Conservation (phyloP, 768 basidiomycete genomes). For the Paxillus involutus region DNA sequence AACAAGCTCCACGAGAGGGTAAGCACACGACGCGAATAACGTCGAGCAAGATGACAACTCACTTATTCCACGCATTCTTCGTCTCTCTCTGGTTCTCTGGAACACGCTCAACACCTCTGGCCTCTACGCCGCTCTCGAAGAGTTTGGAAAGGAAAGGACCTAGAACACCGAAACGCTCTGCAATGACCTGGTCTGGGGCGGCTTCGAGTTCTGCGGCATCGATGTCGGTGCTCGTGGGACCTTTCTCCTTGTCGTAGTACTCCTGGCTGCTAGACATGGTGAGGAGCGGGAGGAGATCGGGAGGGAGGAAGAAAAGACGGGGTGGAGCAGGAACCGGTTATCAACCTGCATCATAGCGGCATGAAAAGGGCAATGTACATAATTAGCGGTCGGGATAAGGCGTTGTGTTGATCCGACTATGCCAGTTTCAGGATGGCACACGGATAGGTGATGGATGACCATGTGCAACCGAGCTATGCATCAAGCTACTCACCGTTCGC, state of each 20-base stretch:
- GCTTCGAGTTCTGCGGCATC: not conserved
- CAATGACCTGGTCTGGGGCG: constrained; percentile 28
- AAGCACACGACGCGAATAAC: not conserved
- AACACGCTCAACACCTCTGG: constrained; percentile 53
- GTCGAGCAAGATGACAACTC: constrained; percentile 10
- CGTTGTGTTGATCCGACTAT: no score
- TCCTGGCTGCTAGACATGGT: not conserved
- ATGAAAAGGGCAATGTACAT: no score
- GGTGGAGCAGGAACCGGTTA: no score
- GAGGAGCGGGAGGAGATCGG: not conserved
- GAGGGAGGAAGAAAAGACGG: not conserved
- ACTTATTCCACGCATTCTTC: constrained; percentile 48
- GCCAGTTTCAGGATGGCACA: no score
- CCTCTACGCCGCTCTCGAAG: constrained; percentile 51
- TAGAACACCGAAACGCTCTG: constrained; percentile 28
- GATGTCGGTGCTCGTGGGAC: not conserved
- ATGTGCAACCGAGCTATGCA: no score
- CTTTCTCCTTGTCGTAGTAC: constrained; percentile 22
- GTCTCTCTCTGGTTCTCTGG: constrained; percentile 47
- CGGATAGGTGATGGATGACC: no score
- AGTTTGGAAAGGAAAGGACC: constrained; percentile 36
- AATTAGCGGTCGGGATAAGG: no score
- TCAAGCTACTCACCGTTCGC: no score
- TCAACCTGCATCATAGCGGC: no score
- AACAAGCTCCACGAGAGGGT: constrained; percentile 31